Evolutionary conservation across 306 rosid species (phyloP).

Genomic region (Biancaea sappan): DNA sequence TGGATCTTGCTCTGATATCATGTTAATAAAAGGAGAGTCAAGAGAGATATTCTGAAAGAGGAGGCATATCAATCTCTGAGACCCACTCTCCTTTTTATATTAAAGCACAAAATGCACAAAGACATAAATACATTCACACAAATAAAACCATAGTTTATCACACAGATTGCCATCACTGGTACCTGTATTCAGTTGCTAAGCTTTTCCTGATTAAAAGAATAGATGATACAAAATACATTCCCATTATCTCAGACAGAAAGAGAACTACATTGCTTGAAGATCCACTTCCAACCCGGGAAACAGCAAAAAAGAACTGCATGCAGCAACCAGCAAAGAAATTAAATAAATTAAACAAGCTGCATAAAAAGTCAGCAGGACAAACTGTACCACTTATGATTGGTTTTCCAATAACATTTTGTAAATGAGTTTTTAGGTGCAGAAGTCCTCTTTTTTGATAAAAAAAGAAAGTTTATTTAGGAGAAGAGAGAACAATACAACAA

Average conservation of each 20-base stretch:
- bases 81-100: not conserved
- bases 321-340: constrained; percentile 26
- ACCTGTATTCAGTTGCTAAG: constrained; percentile 97
- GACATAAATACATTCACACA: not conserved
- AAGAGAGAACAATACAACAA: not conserved
- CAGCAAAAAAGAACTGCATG: constrained; percentile 92
- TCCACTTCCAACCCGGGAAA: constrained; percentile 98
- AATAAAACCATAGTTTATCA: not conserved
- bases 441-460: not conserved
- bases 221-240: constrained; percentile 94
- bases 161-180: constrained; percentile 31
- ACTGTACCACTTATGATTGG: not conserved
- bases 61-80: not conserved
- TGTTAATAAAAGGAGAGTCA: not conserved
- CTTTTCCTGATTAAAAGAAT: constrained; percentile 97
- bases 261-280: constrained; percentile 98
- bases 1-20: not conserved
- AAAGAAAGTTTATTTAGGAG: not conserved
- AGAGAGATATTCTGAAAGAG: not conserved
- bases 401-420: not conserved
- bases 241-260: constrained; percentile 96
- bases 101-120: not conserved
- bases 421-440: not conserved
- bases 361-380: constrained; percentile 1
- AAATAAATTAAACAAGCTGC: constrained; percentile 16